Base-by-base conservation (phyloP, 208 protist species). In the Leishmania turanica region DNA sequence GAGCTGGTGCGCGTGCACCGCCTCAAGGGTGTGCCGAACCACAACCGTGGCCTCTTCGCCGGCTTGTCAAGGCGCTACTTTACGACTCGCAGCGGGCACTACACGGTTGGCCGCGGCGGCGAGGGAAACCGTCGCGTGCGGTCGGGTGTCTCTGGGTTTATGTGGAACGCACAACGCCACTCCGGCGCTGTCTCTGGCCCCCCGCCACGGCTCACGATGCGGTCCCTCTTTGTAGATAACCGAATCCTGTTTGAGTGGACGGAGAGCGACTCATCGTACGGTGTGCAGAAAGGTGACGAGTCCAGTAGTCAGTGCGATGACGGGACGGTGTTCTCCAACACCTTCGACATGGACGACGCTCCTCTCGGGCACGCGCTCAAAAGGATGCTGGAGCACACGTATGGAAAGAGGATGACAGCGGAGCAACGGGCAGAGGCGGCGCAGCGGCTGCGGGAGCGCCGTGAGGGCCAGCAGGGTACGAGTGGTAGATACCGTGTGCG, bases 41-140 rank as follows among this genome's bases (percentile, higher is more conserved):
- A 96, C 87, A 89, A 96, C 83, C 87, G 93, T 49, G 89, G 90
- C 31, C 77, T 96, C 34, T 92, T 89, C 56, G 89, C 90, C 0
- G 87, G 78, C 15, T 81, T 92, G 56, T 79, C 71, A 17, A 31
- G 54, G 21, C 72, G 68, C 47, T 60, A 70, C 31, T 87, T 77
- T 53, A 83, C 81, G 7, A 93, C 89, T 27, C 89, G 85, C 70
- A 93, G 89, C 58, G 89, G 89, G 4, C 75, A 87, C 74, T 86
- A 86, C 51, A 66, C 89, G 34, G 78, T 91, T 24, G 87, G 87
- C 37, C 70, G 80, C 15, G 56, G 76, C 37, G 27, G 68, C 49
- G 71, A 71, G 37, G 75, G 64, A 15, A 42, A 71, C 31, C 54
- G 60, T 15, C 86, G 88, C 17, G 88, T 89, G 75, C 91, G 87